Percentiles rank a stretch among this genome's conserved stretches.
Conservation (phyloP, 495 filamentous ascomycete species). For the Aspergillus campestris region DNA sequence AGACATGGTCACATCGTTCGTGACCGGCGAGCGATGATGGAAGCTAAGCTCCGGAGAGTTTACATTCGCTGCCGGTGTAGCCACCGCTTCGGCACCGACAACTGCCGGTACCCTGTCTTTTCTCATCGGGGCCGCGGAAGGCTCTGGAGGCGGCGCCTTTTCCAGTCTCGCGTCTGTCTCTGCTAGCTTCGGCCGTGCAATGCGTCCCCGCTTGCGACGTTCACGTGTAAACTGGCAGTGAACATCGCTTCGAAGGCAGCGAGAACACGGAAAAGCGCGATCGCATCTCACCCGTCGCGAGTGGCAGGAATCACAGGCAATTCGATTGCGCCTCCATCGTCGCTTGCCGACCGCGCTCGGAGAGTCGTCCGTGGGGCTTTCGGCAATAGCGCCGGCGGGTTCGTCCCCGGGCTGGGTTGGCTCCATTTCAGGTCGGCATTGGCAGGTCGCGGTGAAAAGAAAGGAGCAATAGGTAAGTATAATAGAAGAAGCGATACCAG, state of each 20-base stretch:
- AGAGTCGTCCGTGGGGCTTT: constrained; percentile 20
- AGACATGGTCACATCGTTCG: constrained; percentile 27
- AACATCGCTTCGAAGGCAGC: constrained; percentile 36
- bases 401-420: constrained; percentile 24
- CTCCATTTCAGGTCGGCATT: constrained; percentile 31
- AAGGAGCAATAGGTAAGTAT: background rate
- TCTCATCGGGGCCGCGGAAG: constrained; percentile 1
- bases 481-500: background rate
- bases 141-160: background rate
- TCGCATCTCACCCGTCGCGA: constrained; percentile 41
- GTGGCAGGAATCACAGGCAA: constrained; percentile 41
- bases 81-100: constrained; percentile 2
- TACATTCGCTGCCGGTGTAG: constrained; percentile 16
- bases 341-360: constrained; percentile 26
- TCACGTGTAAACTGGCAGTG: constrained; percentile 40
- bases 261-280: constrained; percentile 39
- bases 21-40: constrained; percentile 22
- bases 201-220: constrained; percentile 37
- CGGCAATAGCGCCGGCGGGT: constrained; percentile 8
- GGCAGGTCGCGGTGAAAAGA: constrained; percentile 1
- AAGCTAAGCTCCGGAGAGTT: constrained; percentile 21
- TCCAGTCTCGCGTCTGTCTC: background rate
- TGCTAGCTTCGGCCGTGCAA: constrained; percentile 26
- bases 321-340: constrained; percentile 39
- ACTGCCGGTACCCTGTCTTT: background rate